These are phyloP conservation scores for Myxozyma monticola DNA, from an alignment of 805 yeast species.

Conservation along the genomic window DNA sequence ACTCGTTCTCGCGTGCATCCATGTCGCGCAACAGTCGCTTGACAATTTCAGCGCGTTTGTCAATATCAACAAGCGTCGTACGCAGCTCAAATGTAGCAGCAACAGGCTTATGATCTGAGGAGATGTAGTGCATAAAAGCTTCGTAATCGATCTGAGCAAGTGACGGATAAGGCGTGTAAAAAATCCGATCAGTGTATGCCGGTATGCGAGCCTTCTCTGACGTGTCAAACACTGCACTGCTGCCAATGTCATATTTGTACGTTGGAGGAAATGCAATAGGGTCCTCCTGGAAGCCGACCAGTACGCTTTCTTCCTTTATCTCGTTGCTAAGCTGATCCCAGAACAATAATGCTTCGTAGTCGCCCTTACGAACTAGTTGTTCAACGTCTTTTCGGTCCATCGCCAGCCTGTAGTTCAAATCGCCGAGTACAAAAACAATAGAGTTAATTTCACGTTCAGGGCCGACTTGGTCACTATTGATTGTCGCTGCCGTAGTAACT, in stretches of 20 bases:
- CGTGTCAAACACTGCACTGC: conserved; percentile 19
- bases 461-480: conserved; percentile 24
- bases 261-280: conserved; percentile 54
- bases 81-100: conserved; percentile 41
- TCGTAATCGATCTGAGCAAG: conserved; percentile 34
- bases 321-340: conserved; percentile 49
- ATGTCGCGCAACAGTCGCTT: conserved; percentile 43
- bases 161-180: conserved; percentile 40
- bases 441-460: conserved; percentile 30
- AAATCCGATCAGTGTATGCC: conserved; percentile 60
- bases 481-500: conserved; percentile 20
- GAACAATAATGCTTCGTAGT: conserved; percentile 42
- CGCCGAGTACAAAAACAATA: conserved; percentile 50
- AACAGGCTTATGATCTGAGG: conserved; percentile 63
- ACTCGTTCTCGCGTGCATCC: conserved; percentile 48
- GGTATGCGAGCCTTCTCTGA: conserved; percentile 46
- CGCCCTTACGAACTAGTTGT: conserved; percentile 37
- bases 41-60: conserved; percentile 41
- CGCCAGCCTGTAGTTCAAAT: conserved; percentile 52
- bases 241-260: conserved; percentile 46
- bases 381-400: conserved; percentile 38
- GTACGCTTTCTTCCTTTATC: conserved; percentile 40
- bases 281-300: conserved; percentile 52
- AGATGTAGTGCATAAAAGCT: conserved; percentile 35
- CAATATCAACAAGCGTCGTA: conserved; percentile 43